phyloP scores from a whole-genome alignment of 768 basidiomycete species.

The Collybiopsis luxurians region DNA sequence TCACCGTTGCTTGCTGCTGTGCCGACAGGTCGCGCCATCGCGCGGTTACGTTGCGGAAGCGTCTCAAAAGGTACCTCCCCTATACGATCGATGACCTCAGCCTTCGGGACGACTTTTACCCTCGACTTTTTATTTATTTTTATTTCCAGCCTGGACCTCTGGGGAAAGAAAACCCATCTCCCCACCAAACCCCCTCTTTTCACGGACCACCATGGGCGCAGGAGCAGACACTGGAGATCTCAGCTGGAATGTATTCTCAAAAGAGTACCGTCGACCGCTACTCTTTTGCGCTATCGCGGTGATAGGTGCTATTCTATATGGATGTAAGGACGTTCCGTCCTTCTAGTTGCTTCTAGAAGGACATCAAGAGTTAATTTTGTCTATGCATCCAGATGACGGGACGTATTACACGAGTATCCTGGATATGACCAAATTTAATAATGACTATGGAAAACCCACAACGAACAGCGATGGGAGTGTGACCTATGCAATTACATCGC shows the following conservation, averaged over 20 bases:
- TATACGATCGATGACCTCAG: no score
- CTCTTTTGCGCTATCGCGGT: conserved; percentile 7
- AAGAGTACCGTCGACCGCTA: not conserved
- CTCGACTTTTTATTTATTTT: no score
- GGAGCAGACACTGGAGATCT: no score
- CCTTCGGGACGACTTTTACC: no score
- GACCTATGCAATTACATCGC: not conserved
- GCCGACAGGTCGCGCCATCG: no score
- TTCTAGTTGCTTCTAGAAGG: not conserved
- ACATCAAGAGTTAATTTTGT: not conserved
- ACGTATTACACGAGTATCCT: conserved; percentile 9
- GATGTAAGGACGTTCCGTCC: not conserved
- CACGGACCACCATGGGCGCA: no score
- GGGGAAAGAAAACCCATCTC: not conserved
- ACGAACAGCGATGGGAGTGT: not conserved
- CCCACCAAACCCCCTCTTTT: no score
- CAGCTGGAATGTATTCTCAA: not conserved
- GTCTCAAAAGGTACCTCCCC: no score
- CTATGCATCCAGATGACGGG: not conserved
- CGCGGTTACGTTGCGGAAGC: no score
- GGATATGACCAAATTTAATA: conserved; percentile 5
- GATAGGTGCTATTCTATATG: conserved; percentile 9
- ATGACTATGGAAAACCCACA: not conserved
- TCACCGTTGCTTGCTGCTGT: no score
- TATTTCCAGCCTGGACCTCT: no score